Evolutionary conservation across 352 stramenopile species (phyloP).

Genomic region (Pythium guiyangense): DNA sequence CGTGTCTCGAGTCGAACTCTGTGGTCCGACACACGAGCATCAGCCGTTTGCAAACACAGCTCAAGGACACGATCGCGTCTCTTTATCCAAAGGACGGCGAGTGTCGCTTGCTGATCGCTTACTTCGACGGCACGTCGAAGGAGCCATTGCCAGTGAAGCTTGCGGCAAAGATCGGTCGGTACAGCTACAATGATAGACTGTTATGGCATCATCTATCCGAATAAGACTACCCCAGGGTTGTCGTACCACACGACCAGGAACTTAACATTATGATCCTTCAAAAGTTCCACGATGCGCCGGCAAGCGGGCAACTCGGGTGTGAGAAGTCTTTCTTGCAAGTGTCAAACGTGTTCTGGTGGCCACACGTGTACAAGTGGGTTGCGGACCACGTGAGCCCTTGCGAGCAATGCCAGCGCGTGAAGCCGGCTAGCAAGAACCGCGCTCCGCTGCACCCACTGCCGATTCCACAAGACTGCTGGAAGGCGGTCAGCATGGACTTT

Average conservation of each 20-base stretch:
- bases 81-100: too few relatives aligned
- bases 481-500: slow-evolving; percentile 5
- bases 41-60: background rate
- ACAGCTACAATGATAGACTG: too few relatives aligned
- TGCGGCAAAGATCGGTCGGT: too few relatives aligned
- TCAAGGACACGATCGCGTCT: too few relatives aligned
- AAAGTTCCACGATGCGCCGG: background rate
- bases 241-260: background rate
- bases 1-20: background rate
- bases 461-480: too few relatives aligned
- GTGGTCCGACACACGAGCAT: background rate
- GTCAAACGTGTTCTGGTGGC: background rate
- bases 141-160: too few relatives aligned
- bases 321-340: background rate
- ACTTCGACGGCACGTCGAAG: too few relatives aligned
- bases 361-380: slow-evolving; percentile 1
- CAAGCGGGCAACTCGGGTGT: background rate
- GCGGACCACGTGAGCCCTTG: background rate
- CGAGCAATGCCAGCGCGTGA: slow-evolving; percentile 3
- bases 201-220: too few relatives aligned
- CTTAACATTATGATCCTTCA: background rate
- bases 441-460: background rate
- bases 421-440: background rate
- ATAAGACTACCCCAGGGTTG: too few relatives aligned
- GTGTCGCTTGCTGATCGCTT: too few relatives aligned